Evolutionary conservation across 2,329 filamentous ascomycete species (phyloP), one percentile per base, ranked within the genome.

Genomic region (Colletotrichum nymphaeae): DNA sequence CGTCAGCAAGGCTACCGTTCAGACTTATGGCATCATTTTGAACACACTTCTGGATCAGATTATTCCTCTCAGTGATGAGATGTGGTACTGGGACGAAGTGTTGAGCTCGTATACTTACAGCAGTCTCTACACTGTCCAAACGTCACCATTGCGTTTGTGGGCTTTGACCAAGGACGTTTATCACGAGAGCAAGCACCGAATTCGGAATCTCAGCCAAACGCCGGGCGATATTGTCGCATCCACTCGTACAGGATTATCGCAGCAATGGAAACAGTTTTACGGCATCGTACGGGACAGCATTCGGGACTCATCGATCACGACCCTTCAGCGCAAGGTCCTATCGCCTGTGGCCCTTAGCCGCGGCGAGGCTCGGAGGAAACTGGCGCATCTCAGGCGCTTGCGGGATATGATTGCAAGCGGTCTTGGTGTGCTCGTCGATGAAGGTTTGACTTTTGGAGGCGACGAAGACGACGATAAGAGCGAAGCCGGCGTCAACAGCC

Each of bases 11-110:
- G 95, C 95, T 5, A 94, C 95, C 0, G 91, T 95, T n/a, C 96
- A 98, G 79, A 92, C 93, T 1, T 97, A 98, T 79, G 96, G 96
- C 4, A 85, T 94, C 62, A 88, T 97, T 53, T 86, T 98, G 76
- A 92, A 92, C 77, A 91, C 90, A 0, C 88, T 98, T 4, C 84
- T 98, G 12, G 93, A 96, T 68, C 93, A 97, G 78, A 97, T 95
- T 12, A 91, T 96, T 12, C 93, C 93, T 0, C 83, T 99, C 22
- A 94, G 92, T 77, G 92, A 98, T 76, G 95, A 98, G 77, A 92
- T 98, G 28, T 95, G 93, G 91, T 98, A 98, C 81, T 99, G 97
- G 97, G 94, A 98, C 79, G 93, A 97, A 76, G 89, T 98, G 2
- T 84, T 98, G 35, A 90, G 91, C 11, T 97, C 94, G 0, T 93